These are phyloP conservation scores for Brassica balearica DNA, from an alignment of 441 rosid species.

Conservation along the genomic window DNA sequence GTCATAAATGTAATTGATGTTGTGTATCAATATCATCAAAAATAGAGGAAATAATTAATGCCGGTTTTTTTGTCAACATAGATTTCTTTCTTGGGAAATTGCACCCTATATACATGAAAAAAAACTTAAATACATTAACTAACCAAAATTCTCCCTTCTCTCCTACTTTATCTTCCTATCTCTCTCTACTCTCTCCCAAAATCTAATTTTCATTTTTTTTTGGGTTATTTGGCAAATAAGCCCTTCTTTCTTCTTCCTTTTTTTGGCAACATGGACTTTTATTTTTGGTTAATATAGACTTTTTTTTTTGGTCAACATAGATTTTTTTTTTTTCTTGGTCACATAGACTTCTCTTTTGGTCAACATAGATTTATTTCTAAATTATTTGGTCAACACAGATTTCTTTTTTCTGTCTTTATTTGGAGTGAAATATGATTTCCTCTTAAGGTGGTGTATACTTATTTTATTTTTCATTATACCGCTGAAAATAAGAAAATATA, in stretches of 20 bases:
- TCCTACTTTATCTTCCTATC: no score
- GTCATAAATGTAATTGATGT: neutral
- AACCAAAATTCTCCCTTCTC: no score
- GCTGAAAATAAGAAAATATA: neutral
- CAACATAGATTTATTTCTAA: neutral
- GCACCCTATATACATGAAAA: no score
- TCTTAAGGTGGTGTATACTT: neutral
- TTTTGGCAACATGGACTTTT: neutral
- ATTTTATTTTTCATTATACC: neutral
- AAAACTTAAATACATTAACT: no score
- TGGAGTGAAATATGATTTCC: neutral
- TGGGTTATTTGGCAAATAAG: no score
- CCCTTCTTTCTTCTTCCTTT: no score
- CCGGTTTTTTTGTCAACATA: no score
- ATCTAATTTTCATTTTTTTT: no score
- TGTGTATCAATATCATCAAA: neutral
- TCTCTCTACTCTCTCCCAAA: no score
- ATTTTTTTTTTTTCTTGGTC: neutral
- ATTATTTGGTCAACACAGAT: neutral
- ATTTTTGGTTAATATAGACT: neutral
- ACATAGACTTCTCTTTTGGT: neutral
- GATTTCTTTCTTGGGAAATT: no score
- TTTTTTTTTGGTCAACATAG: neutral
- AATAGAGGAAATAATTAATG: neutral
- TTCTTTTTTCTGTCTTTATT: neutral